phyloP scores from a whole-genome alignment of 805 yeast genomes.

The Zygoascus bituminiphila region DNA sequence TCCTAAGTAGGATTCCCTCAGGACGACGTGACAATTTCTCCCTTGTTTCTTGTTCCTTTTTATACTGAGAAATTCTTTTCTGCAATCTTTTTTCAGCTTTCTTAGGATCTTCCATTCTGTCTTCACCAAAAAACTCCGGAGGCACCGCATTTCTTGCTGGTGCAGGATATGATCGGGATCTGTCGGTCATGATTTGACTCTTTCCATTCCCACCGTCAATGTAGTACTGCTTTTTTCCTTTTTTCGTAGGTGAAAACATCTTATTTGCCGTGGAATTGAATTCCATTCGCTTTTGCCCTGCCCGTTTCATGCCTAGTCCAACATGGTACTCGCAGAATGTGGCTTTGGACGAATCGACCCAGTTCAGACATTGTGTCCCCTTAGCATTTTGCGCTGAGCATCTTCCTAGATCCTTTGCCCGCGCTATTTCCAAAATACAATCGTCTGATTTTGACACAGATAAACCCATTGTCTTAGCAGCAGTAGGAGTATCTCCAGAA shows the following conservation, averaged over 20 bases:
- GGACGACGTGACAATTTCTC: constrained; percentile 26
- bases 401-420: constrained; percentile 54
- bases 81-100: constrained; percentile 24
- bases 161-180: background rate
- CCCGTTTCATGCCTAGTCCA: constrained; percentile 44
- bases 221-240: constrained; percentile 7
- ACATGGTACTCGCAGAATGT: constrained; percentile 66
- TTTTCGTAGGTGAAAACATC: constrained; percentile 47
- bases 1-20: constrained; percentile 21
- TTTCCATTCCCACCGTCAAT: background rate
- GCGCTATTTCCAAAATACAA: constrained; percentile 65
- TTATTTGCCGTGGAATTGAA: constrained; percentile 49
- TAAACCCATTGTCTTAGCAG: constrained; percentile 43
- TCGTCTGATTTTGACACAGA: constrained; percentile 43
- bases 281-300: constrained; percentile 65
- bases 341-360: constrained; percentile 47
- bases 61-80: constrained; percentile 21
- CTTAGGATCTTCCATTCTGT: constrained; percentile 3
- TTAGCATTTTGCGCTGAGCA: constrained; percentile 49
- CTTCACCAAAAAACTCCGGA: constrained; percentile 7
- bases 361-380: constrained; percentile 48
- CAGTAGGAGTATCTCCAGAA: constrained; percentile 15
- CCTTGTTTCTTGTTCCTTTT: constrained; percentile 27
- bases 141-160: background rate
- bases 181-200: background rate